Conservation (phyloP, 2,329 filamentous ascomycete species). For the Arthrobotrys musiformis region DNA sequence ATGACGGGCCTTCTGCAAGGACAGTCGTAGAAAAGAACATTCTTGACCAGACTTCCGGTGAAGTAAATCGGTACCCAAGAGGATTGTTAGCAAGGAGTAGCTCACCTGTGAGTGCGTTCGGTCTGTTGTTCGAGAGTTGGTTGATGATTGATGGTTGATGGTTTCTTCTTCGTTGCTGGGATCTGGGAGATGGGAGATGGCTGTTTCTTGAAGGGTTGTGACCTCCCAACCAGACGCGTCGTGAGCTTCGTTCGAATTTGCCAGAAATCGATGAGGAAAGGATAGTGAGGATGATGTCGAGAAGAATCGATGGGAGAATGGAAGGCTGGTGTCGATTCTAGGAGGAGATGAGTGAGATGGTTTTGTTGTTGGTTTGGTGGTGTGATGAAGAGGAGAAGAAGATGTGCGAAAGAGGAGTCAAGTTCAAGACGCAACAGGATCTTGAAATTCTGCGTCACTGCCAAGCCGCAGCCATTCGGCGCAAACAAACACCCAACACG, state of each 20-base stretch:
- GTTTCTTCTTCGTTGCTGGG: slow-evolving; percentile 2
- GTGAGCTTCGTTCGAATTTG: slow-evolving; percentile 2
- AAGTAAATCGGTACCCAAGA: slow-evolving; percentile 53
- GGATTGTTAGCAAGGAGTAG: slow-evolving; percentile 36
- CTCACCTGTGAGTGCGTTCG: slow-evolving; percentile 35
- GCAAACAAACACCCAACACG: slow-evolving; percentile 18
- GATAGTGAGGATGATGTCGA: slow-evolving; percentile 2
- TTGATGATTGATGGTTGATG: no score
- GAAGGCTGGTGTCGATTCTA: not conserved
- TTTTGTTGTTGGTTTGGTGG: slow-evolving; percentile 11
- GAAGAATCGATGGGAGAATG: not conserved
- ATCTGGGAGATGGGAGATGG: slow-evolving; percentile 28
- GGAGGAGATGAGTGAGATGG: slow-evolving; percentile 1
- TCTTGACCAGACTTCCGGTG: slow-evolving; percentile 38
- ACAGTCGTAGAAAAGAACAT: slow-evolving; percentile 21
- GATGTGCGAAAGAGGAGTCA: slow-evolving; percentile 25
- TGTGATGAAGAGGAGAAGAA: slow-evolving; percentile 31
- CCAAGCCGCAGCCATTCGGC: slow-evolving; percentile 22
- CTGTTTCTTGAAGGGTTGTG: slow-evolving; percentile 7
- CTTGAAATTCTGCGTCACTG: slow-evolving; percentile 54
- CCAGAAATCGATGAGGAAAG: slow-evolving; percentile 15
- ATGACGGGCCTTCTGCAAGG: slow-evolving; percentile 30
- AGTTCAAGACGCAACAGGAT: slow-evolving; percentile 20
- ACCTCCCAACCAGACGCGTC: slow-evolving; percentile 24
- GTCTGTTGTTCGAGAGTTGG: not conserved